Base-by-base conservation (phyloP, 2,329 filamentous ascomycete species). In the Hymenotorrendiella dingleyae region DNA sequence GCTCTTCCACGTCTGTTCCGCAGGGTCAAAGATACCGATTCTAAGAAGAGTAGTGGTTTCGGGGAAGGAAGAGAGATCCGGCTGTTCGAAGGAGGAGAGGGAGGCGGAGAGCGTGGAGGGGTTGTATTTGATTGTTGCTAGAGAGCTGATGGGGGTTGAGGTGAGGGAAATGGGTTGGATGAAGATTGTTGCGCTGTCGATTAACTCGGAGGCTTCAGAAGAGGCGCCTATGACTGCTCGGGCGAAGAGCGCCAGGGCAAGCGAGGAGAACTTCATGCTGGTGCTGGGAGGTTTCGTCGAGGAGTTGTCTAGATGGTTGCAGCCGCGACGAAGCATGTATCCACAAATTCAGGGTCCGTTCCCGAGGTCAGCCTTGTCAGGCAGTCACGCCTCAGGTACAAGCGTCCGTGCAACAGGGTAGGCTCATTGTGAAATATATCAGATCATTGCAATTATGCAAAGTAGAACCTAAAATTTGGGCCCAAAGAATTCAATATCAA, bases 51-150 rank as follows among this genome's bases (percentile, higher is more conserved):
- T 12, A 2, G 16, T 10, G 30, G 17, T n/a, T 4, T 11, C 12
- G 11, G 32, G n/a, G 16, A 20, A 21, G 16, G 8, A 20, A 5
- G 14, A 10, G 19, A 34, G 32, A 10, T 34, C 32, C 12, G 32
- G 32, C 22, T 34, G 32, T 34, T 34, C 32, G 4, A 34, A 34
- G 4, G 32, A 34, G 34, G 68, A 49, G 23, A 82, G 59, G 24
- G 70, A 65, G 26, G 73, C 65, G n/a, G 62, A 29, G 63, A 60
- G 28, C 3, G 66, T 58, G n/a, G 63, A 60, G 21, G 66, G 57
- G 57, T 79, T 70, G 67, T 76, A 81, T 46, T 68, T 63, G 46
- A 82, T 63, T 49, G 76, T 71, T 50, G 76, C 78, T 44, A 83
- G 72, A n/a, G 64, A 63, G 34, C 56, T 58, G 41, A 66, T 23